These are phyloP conservation scores for Podospora bellae-mahoneyi DNA, from an alignment of 495 filamentous ascomycete genomes.

Conservation along the genomic window DNA sequence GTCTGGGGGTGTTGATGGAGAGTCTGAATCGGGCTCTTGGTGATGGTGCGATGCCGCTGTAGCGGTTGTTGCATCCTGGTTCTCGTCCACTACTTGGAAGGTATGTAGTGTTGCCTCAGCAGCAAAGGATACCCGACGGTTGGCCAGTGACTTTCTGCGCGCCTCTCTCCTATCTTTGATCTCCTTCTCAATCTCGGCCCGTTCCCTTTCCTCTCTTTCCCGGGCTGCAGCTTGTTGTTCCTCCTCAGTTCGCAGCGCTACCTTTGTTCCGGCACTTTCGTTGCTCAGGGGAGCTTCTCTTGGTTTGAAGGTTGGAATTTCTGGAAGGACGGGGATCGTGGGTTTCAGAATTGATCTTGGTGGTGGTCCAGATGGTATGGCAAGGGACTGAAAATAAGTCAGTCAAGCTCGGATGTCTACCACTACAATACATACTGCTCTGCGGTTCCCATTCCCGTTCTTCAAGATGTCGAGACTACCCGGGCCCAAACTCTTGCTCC, in stretches of 20 bases:
- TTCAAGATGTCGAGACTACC: conserved; percentile 82
- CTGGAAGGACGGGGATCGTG: conserved; percentile 64
- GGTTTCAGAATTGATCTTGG: conserved; percentile 82
- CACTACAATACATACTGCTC: conserved; percentile 56
- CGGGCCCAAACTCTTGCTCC: conserved; percentile 93
- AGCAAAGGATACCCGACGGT: conserved; percentile 93
- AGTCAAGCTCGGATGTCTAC: conserved; percentile 13
- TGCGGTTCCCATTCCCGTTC: conserved; percentile 72
- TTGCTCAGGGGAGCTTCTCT: conserved; percentile 33
- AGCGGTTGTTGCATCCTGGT: conserved; percentile 81
- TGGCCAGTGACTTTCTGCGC: conserved; percentile 85
- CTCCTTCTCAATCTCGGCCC: conserved; percentile 61
- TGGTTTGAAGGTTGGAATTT: conserved; percentile 52
- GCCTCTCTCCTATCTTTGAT: conserved; percentile 74
- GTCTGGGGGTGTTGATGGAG: conserved; percentile 63
- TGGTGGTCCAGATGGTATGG: conserved; percentile 41
- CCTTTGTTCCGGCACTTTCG: conserved; percentile 41
- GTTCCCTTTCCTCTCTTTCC: conserved; percentile 70
- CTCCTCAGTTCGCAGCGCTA: conserved; percentile 65
- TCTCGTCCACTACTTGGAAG: conserved; percentile 90
- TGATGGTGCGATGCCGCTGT: conserved; percentile 59
- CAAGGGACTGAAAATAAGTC: conserved; percentile 44
- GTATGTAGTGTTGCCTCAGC: conserved; percentile 97
- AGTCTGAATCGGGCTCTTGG: conserved; percentile 41
- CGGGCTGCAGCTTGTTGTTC: conserved; percentile 73